Percentiles rank a stretch among this genome's conserved stretches.
Conservation (phyloP, 371 early-diverging fungal species). For the Lichtheimia corymbifera region DNA sequence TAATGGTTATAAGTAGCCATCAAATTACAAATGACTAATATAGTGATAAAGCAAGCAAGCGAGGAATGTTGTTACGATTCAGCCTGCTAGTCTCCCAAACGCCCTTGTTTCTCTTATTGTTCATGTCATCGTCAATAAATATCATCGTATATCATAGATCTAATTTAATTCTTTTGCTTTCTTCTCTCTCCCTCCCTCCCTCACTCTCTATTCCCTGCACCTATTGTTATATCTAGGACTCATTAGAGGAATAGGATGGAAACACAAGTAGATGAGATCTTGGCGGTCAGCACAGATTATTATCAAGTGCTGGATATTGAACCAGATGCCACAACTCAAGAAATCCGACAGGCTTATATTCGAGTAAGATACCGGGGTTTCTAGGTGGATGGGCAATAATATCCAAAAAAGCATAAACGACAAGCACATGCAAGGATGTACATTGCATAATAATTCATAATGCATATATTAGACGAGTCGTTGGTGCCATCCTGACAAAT, state of each 20-base stretch:
- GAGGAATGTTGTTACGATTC: too few relatives aligned
- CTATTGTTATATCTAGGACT: neutral
- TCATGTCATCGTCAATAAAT: too few relatives aligned
- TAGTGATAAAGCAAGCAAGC: too few relatives aligned
- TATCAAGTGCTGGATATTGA: conserved; percentile 13
- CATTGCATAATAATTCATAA: too few relatives aligned
- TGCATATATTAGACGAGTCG: conserved; percentile 29
- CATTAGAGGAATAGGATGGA: neutral
- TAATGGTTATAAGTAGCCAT: too few relatives aligned
- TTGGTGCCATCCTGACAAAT: conserved; percentile 47
- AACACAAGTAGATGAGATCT: conserved; percentile 12
- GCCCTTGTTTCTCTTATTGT: too few relatives aligned
- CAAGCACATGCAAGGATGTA: neutral
- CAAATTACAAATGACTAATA: too few relatives aligned
- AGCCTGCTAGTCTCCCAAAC: too few relatives aligned
- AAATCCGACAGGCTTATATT: conserved; percentile 19
- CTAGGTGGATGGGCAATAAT: neutral
- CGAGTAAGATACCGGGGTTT: conserved; percentile 8
- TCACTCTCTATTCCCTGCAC: too few relatives aligned
- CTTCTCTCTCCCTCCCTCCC: too few relatives aligned
- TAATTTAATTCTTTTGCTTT: neutral
- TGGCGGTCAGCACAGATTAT: conserved; percentile 10
- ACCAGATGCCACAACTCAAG: conserved; percentile 2
- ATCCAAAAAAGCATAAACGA: neutral
- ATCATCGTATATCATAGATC: too few relatives aligned